Evolutionary conservation across 257 asterid genomes (phyloP).

Genomic region (Solanum piurae): DNA sequence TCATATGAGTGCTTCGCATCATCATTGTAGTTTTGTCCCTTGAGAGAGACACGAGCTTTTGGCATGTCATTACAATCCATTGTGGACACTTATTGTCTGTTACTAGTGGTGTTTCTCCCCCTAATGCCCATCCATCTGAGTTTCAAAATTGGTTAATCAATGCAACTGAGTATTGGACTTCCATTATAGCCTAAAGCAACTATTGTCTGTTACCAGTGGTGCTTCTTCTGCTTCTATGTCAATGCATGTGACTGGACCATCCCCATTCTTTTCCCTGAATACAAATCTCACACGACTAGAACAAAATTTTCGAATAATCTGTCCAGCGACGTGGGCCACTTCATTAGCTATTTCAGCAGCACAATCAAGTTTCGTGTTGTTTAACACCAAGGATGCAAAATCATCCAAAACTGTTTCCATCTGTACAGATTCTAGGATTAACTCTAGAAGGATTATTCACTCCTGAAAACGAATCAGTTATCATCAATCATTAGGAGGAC

Average conservation of each 20-base stretch:
- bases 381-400: neutral
- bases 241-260: neutral
- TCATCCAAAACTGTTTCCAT: neutral
- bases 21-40: neutral
- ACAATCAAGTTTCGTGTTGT: neutral
- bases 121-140: neutral
- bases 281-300: neutral
- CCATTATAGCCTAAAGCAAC: neutral
- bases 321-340: neutral
- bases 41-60: neutral
- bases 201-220: neutral
- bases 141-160: neutral
- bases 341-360: neutral
- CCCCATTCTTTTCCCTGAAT: neutral
- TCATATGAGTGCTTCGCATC: neutral
- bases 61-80: neutral
- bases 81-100: neutral
- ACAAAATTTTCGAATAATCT: neutral
- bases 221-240: neutral
- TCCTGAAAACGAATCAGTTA: neutral
- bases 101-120: neutral
- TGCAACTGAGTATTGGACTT: neutral
- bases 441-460: neutral
- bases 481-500: neutral
- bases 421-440: neutral